Percentiles rank a stretch among this genome's conserved stretches.
Conservation (phyloP, 768 basidiomycete genomes). For the Guyanaporus albipodus region DNA sequence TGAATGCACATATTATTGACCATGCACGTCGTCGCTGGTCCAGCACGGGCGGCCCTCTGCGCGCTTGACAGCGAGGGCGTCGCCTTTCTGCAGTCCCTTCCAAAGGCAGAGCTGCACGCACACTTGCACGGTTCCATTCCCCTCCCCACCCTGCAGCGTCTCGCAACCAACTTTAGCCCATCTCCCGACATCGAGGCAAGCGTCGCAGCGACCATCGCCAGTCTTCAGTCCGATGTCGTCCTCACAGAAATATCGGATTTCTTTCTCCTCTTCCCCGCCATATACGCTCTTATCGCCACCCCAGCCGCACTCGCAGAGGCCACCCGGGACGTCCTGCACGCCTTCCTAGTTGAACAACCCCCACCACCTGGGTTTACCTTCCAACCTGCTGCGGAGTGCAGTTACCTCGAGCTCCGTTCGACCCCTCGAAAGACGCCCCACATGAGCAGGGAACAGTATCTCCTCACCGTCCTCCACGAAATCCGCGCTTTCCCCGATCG, state of each 20-base stretch:
- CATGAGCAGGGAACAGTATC: constrained; percentile 60
- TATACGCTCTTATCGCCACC: constrained; percentile 72
- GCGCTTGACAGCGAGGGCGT: constrained; percentile 51
- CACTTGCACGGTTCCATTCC: constrained; percentile 87
- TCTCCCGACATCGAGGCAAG: constrained; percentile 27
- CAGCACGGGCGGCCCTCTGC: constrained; percentile 47
- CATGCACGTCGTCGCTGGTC: constrained; percentile 16
- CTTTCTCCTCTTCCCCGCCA: constrained; percentile 70
- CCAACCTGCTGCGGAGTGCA: constrained; percentile 47
- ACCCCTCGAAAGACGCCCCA: constrained; percentile 58
- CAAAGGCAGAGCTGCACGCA: constrained; percentile 84
- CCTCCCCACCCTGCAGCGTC: constrained; percentile 53
- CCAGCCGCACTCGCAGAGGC: constrained; percentile 50
- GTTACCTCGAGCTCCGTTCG: constrained; percentile 79
- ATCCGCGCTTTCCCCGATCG: constrained; percentile 52
- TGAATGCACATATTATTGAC: too few species aligned
- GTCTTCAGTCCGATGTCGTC: constrained; percentile 36
- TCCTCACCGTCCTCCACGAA: constrained; percentile 62
- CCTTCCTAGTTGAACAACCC: constrained; percentile 45
- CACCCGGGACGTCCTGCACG: constrained; percentile 59
- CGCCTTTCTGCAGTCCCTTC: constrained; percentile 56
- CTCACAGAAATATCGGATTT: constrained; percentile 65
- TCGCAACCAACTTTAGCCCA: constrained; percentile 44
- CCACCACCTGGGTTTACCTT: constrained; percentile 30
- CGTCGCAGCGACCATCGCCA: constrained; percentile 43